phyloP scores from a whole-genome alignment of 257 asterid species.

The Nyctanthes arbortristis region DNA sequence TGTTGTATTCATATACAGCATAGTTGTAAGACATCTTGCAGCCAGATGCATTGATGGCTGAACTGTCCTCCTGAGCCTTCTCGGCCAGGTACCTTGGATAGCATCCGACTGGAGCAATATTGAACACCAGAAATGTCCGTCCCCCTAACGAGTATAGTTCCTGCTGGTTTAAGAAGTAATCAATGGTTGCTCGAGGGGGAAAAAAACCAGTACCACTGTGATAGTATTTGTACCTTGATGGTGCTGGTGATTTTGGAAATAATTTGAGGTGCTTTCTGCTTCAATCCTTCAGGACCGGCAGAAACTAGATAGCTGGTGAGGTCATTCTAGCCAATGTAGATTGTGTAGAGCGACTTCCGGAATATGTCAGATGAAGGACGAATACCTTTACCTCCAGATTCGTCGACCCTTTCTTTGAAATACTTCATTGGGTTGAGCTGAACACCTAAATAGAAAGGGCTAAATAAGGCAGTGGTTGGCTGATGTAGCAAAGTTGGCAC shows the following conservation, averaged over 20 bases:
- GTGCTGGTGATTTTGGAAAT: constrained; percentile 67
- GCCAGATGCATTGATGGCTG: constrained; percentile 65
- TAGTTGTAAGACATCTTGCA: constrained; percentile 72
- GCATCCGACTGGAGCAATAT: constrained; percentile 81
- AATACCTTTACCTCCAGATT: constrained; percentile 15
- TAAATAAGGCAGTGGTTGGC: constrained; percentile 68
- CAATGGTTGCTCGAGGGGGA: background rate
- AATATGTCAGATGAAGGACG: constrained; percentile 59
- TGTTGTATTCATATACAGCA: constrained; percentile 65
- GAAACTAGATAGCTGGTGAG: constrained; percentile 57
- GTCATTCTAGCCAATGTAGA: constrained; percentile 86
- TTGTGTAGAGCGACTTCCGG: constrained; percentile 71
- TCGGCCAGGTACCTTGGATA: constrained; percentile 67
- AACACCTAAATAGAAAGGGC: constrained; percentile 76
- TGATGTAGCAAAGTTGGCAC: constrained; percentile 77
- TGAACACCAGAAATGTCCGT: constrained; percentile 59
- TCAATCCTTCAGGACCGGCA: constrained; percentile 58
- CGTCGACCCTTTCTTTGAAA: constrained; percentile 52
- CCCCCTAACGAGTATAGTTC: constrained; percentile 71
- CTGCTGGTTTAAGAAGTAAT: constrained; percentile 31
- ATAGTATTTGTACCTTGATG: constrained; percentile 48
- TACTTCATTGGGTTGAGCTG: constrained; percentile 80
- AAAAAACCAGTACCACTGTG: background rate
- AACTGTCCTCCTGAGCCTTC: constrained; percentile 50
- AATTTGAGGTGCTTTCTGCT: constrained; percentile 56